Conservation (phyloP, 495 filamentous ascomycete genomes). For the Cercophora sp. region DNA sequence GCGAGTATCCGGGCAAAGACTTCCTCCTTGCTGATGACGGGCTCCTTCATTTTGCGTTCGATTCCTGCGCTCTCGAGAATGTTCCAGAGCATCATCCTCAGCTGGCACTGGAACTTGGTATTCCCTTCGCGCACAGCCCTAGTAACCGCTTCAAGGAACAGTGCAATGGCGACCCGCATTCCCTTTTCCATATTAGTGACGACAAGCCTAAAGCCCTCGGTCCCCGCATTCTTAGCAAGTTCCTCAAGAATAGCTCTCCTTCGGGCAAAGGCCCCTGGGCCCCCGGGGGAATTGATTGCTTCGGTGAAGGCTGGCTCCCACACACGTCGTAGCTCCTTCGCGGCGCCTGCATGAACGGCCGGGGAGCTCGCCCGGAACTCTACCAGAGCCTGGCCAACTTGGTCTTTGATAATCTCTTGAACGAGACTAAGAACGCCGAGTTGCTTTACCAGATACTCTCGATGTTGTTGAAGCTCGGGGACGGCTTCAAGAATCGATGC, state of each 20-base stretch:
- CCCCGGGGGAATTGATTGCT: not conserved
- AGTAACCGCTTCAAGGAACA: not conserved
- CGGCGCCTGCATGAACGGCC: not conserved
- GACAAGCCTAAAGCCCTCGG: not conserved
- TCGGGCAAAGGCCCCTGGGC: not conserved
- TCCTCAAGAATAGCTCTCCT: not conserved
- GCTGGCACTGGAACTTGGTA: not conserved
- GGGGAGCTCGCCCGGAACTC: not conserved
- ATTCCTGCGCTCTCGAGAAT: constrained; percentile 6
- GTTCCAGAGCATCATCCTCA: constrained; percentile 8
- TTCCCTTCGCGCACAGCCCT: not conserved
- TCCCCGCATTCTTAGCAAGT: not conserved
- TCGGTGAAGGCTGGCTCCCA: constrained; percentile 10
- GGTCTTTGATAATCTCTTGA: constrained; percentile 2
- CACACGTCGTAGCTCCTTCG: not conserved
- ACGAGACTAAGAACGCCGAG: not conserved
- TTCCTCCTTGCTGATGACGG: too few species aligned
- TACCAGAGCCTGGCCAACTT: not conserved
- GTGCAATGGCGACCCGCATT: not conserved
- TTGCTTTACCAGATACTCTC: not conserved
- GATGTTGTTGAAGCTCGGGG: not conserved
- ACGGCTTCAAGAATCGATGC: not conserved
- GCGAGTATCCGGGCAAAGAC: too few species aligned
- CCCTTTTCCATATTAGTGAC: not conserved
- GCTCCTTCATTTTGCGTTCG: too few species aligned